Base-by-base conservation (phyloP, 2,329 filamentous ascomycete genomes). In the Sporothrix euskadiensis region DNA sequence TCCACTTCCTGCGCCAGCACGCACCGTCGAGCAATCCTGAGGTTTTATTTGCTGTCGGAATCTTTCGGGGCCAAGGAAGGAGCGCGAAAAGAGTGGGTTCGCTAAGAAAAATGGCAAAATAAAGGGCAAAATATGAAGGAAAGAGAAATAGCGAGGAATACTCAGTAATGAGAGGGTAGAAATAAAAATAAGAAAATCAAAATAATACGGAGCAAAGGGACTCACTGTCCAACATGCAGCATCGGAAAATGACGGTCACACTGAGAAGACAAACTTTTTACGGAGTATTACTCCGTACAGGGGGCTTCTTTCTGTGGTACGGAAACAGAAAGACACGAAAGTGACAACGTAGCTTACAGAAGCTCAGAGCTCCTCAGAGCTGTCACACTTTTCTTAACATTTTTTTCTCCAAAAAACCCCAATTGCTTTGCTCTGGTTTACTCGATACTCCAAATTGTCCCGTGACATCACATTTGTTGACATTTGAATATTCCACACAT, bases 41-140 rank as follows among this genome's bases (percentile, higher is more conserved):
- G 32, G 32, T 63, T 35, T 71, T 61, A 65, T 65, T 71, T 71
- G 57, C 19, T 66, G 9, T 71, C 70, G 70, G 70, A 32, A 71
- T 54, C 22, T 71, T 54, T 65, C 70, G 70, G 70, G 69, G 30
- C 30, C 32, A 57, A 57, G 35, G 12, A 70, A 63, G n/a, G 56
- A 22, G 30, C 26, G 56, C 14, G 19, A 49, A 63, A 44, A 47
- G 30, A 52, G 69, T 44, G 68, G 49, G 16, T 44, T 49, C 54
- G n/a, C 44, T 35, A 49, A 12, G 14, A 22, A 32, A 47, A 16
- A 63, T 52, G n/a, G 14, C 16, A 32, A 47, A 16, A 63, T 52
- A 32, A 52, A 39, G 19, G 30, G 26, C 19, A 57, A 56, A 52
- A 49, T 52, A 30, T 30, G 47, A 16, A 69, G 12, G 30, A 69